Evolutionary conservation across 148 eudicot genomes (phyloP).

Genomic region (Pouteria glomerata): DNA sequence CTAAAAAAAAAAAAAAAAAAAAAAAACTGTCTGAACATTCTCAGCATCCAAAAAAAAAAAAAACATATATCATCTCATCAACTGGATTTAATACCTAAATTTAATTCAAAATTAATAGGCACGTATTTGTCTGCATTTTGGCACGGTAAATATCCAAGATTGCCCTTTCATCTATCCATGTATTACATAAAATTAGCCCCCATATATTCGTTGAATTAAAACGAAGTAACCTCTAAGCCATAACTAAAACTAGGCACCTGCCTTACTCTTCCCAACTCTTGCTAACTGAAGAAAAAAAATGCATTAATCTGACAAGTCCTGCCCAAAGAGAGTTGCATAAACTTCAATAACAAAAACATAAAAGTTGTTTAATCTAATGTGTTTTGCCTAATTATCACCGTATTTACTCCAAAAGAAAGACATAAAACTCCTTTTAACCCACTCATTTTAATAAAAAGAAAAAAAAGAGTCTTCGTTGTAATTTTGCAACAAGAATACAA

Average conservation of each 20-base stretch:
- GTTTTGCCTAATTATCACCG: not conserved
- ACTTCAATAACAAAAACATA: too few species aligned
- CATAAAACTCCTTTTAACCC: not conserved
- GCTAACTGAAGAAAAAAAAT: not conserved
- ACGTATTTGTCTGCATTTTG: not conserved
- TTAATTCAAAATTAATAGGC: not conserved
- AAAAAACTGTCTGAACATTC: too few species aligned
- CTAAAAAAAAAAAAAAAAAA: too few species aligned
- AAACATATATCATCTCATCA: not conserved
- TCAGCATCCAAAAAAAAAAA: too few species aligned
- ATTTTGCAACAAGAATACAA: too few species aligned
- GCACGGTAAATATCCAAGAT: not conserved
- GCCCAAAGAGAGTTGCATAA: too few species aligned
- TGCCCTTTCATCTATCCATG: too few species aligned
- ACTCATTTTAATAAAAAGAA: too few species aligned
- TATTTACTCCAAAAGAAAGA: not conserved
- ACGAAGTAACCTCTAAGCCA: too few species aligned
- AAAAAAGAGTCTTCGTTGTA: not conserved
- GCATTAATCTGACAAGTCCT: not conserved
- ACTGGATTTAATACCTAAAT: not conserved
- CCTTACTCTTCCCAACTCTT: not conserved
- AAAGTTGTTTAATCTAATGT: not conserved
- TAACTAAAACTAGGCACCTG: too few species aligned
- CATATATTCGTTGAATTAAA: too few species aligned
- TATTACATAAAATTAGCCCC: too few species aligned